These are phyloP conservation scores for Trypanosoma platydactyli DNA, from an alignment of 208 protist genomes.

Conservation along the genomic window DNA sequence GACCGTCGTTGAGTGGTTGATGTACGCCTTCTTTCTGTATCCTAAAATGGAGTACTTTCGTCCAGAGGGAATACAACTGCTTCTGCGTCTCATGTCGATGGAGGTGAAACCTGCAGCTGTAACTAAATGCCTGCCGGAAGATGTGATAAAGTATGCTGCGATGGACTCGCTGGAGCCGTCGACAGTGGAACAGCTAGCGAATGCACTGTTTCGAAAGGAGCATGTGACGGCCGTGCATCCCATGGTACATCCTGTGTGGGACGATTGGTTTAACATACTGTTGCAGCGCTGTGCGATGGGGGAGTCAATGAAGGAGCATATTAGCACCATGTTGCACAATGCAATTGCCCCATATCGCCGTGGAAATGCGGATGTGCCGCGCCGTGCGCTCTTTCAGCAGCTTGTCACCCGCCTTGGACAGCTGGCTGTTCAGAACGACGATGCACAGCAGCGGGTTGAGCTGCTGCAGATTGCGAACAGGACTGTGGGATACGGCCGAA, in stretches of 20 bases:
- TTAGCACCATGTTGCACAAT: slow-evolving; percentile 83
- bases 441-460: slow-evolving; percentile 67
- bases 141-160: slow-evolving; percentile 44
- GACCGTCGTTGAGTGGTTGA: slow-evolving; percentile 65
- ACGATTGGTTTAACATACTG: slow-evolving; percentile 81
- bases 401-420: slow-evolving; percentile 76
- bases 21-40: slow-evolving; percentile 86
- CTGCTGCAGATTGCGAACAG: slow-evolving; percentile 74
- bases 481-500: slow-evolving; percentile 73
- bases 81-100: slow-evolving; percentile 67
- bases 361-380: slow-evolving; percentile 73
- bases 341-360: slow-evolving; percentile 83
- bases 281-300: slow-evolving; percentile 57
- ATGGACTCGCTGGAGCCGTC: slow-evolving; percentile 76
- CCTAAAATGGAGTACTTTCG: slow-evolving; percentile 89
- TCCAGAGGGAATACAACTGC: slow-evolving; percentile 80
- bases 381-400: slow-evolving; percentile 75
- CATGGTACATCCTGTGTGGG: slow-evolving; percentile 89
- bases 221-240: slow-evolving; percentile 81
- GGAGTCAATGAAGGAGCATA: slow-evolving; percentile 87
- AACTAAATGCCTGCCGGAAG: slow-evolving; percentile 31
- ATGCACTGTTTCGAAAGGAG: slow-evolving; percentile 86
- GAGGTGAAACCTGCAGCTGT: slow-evolving; percentile 19
- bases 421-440: slow-evolving; percentile 69
- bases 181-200: slow-evolving; percentile 77